Conservation (phyloP, 441 rosid species). For the Populus hybrid region DNA sequence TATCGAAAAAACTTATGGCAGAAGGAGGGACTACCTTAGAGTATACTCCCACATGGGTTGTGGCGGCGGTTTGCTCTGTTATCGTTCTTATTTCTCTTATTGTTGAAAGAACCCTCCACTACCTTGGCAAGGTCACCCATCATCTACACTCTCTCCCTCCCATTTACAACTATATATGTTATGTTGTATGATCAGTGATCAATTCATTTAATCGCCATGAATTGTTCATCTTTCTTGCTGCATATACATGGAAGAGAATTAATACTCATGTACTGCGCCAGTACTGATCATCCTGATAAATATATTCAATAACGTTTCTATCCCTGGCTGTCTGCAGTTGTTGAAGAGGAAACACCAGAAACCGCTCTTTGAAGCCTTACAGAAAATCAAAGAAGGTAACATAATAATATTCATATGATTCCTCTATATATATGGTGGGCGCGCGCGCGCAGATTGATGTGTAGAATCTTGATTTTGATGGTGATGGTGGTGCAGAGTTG, state of each 20-base stretch:
- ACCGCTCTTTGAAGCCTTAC: constrained; percentile 60
- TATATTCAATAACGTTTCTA: not conserved
- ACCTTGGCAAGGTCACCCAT: constrained; percentile 52
- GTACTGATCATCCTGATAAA: not conserved
- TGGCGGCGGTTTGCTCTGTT: constrained; percentile 63
- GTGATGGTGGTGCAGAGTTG: constrained; percentile 39
- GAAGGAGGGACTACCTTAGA: constrained; percentile 55
- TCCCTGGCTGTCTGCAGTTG: constrained; percentile 23
- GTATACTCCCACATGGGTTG: constrained; percentile 77
- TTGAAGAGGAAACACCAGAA: constrained; percentile 57
- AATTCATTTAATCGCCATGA: not conserved
- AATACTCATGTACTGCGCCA: not conserved
- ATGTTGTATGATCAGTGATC: not conserved
- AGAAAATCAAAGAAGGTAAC: constrained; percentile 68
- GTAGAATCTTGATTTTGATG: not conserved
- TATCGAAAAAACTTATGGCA: constrained; percentile 19
- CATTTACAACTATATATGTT: not conserved
- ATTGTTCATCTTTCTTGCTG: not conserved
- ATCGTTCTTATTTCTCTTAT: constrained; percentile 56
- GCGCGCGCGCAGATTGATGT: not conserved
- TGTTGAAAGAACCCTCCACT: constrained; percentile 54
- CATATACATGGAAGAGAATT: not conserved
- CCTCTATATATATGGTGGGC: too few relatives aligned
- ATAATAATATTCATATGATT: not conserved
- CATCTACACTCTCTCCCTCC: not conserved